A percentile compares a stretch with the other conserved stretches of the same genome.
Conservation (phyloP, 176 grass and related monocot genomes). For the Melocanna baccifera region DNA sequence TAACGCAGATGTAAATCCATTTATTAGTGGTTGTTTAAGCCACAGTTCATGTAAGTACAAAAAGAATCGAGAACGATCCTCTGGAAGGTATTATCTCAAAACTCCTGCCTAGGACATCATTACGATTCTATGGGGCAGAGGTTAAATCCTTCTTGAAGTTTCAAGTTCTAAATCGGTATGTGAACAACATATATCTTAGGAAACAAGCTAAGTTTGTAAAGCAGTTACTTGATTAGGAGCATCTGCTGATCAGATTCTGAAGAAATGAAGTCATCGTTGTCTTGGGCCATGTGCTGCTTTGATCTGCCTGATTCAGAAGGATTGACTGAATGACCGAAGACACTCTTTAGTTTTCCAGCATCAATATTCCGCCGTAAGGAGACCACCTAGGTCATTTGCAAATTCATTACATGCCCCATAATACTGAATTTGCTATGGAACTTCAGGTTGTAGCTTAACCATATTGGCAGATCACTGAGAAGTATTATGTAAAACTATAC, state of each 20-base stretch:
- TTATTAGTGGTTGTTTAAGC: background rate
- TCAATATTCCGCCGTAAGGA: conserved; percentile 66
- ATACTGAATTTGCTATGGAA: background rate
- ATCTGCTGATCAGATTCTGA: conserved; percentile 96
- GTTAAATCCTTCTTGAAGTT: background rate
- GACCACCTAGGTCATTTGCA: conserved; percentile 46
- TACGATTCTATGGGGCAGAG: background rate
- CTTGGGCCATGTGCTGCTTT: conserved; percentile 48
- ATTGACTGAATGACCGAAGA: conserved; percentile 39
- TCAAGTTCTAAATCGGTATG: background rate
- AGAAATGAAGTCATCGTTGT: conserved; percentile 83
- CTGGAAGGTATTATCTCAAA: background rate
- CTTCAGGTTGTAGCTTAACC: conserved; percentile 2
- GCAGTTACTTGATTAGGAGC: conserved; percentile 81
- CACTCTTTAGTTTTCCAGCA: conserved; percentile 54
- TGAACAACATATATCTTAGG: background rate
- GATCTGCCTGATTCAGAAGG: conserved; percentile 58
- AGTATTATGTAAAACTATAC: conserved; percentile 25
- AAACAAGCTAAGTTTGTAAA: background rate
- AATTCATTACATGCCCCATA: background rate
- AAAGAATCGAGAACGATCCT: background rate
- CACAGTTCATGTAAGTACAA: background rate
- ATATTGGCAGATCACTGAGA: background rate
- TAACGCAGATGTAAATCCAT: conserved; percentile 18
- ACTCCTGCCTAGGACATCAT: background rate